A percentile compares a stretch with the other conserved stretches of the same genome.
Conservation (phyloP, 495 filamentous ascomycete species). For the Neurospora sp. region DNA sequence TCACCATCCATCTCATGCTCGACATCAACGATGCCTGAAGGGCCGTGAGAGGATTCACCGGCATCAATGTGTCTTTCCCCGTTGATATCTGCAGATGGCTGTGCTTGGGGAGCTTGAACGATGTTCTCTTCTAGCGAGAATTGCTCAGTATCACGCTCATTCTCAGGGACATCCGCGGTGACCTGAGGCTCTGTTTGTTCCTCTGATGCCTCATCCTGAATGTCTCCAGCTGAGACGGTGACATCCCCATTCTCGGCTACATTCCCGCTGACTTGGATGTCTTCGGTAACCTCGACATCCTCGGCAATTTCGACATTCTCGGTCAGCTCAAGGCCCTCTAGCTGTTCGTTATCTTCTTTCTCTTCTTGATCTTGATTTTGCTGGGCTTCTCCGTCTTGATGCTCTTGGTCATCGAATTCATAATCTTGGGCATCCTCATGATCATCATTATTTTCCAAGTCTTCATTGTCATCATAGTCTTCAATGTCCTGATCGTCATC, state of each 20-base stretch:
- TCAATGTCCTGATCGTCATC: slow-evolving; percentile 1
- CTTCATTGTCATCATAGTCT: slow-evolving; percentile 1
- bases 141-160: background rate
- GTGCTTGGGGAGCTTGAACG: background rate
- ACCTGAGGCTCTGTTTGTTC: background rate
- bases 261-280: background rate
- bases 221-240: background rate
- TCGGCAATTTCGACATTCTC: slow-evolving; percentile 18
- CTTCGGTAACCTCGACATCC: slow-evolving; percentile 1
- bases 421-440: slow-evolving; percentile 14
- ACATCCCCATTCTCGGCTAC: background rate
- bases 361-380: slow-evolving; percentile 21
- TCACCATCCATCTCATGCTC: background rate
- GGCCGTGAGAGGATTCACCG: background rate
- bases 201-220: background rate
- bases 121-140: background rate
- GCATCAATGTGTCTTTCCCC: background rate
- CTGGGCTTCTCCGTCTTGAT: background rate
- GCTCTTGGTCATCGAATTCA: background rate
- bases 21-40: background rate
- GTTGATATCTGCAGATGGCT: background rate
- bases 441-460: slow-evolving; percentile 12
- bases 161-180: background rate
- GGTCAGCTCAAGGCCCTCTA: slow-evolving; percentile 5
- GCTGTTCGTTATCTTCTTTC: slow-evolving; percentile 25